Evolutionary conservation across 257 asterid species (phyloP), one percentile per base, ranked within the genome.

Genomic region (Lycium ferocissimum): DNA sequence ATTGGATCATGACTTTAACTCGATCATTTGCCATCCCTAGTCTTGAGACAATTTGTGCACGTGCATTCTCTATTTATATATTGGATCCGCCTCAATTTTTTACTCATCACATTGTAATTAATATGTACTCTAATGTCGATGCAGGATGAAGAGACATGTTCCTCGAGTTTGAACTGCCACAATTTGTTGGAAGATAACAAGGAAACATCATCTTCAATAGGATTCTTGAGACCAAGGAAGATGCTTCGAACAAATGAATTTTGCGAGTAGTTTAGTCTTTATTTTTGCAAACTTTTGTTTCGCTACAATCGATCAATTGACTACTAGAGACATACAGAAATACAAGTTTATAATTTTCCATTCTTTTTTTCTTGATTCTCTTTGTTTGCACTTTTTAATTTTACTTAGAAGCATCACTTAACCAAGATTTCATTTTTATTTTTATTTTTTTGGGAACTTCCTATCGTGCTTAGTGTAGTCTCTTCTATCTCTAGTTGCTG

Each of bases 121-220:
- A 69, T 38, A 38, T 65, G 20, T 33, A 0, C 20, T 33, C n/a
- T 13, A 5, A 0, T 67, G 47, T 43, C 0, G 2, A 73, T n/a
- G n/a, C 40, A 47, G 80, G 80, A 73, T 73, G 80, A 73, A 47
- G 70, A 63, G 17, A 12, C 5, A 2, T 66, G 73, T 14, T 66
- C 73, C 9, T 65, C 71, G 7, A 5, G 33, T 65, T 62, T 62
- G 37, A 62, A 61, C 13, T 61, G 10, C 67, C 22, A 61, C 33
- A n/a, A 10, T 61, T 22, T 22, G 2, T 63, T 63, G 6, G 70
- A 63, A 63, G 80, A 73, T 11, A 47, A 73, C 54, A 73, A 47
- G 38, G 40, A 43, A 3, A 12, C 43, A 49, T 47, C 61, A n/a
- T 75, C 81, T 6, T 49, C 62, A 15, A 22, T 75, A 6, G 62